A percentile compares a stretch with the other conserved stretches of the same genome.
phyloP scores from a whole-genome alignment of 2,329 filamentous ascomycete genomes.

The Sporothrix pseudoabietina region DNA sequence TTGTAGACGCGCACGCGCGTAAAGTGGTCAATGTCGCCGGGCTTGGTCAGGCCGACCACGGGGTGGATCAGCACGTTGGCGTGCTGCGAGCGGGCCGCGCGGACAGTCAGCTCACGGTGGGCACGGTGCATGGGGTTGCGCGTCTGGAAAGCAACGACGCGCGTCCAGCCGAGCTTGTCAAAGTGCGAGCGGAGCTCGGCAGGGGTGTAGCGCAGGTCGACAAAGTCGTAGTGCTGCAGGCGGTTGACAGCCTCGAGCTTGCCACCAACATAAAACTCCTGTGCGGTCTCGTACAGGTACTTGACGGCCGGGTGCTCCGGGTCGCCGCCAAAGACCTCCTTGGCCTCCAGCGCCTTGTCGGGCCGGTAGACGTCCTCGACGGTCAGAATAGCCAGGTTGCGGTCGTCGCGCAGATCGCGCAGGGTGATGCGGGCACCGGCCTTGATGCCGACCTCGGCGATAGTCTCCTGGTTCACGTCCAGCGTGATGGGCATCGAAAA shows the following conservation, averaged over 20 bases:
- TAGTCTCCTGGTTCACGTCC: conserved; percentile 74
- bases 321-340: conserved; percentile 89
- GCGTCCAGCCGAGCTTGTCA: conserved; percentile 98
- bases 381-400: conserved; percentile 92
- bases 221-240: conserved; percentile 98
- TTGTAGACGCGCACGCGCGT: conserved; percentile 98
- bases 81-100: conserved; percentile 90
- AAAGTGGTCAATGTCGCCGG: conserved; percentile 99
- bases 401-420: conserved; percentile 93
- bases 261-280: conserved; percentile 92
- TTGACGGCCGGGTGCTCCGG: conserved; percentile 90
- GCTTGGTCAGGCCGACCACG: conserved; percentile 97
- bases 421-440: conserved; percentile 80
- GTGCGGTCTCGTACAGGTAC: conserved; percentile 78
- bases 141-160: conserved; percentile 98
- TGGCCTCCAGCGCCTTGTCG: conserved; percentile 86
- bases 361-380: conserved; percentile 94
- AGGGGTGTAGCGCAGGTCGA: conserved; percentile 92
- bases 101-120: conserved; percentile 95
- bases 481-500: conserved; percentile 98
- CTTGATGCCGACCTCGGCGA: conserved; percentile 76
- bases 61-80: conserved; percentile 99
- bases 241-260: conserved; percentile 95
- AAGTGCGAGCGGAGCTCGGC: conserved; percentile 95
- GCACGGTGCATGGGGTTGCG: conserved; percentile 99